Percentiles rank a stretch among this genome's conserved stretches.
Conservation (phyloP, 352 stramenopile species). For the Globisporangium lucens region DNA sequence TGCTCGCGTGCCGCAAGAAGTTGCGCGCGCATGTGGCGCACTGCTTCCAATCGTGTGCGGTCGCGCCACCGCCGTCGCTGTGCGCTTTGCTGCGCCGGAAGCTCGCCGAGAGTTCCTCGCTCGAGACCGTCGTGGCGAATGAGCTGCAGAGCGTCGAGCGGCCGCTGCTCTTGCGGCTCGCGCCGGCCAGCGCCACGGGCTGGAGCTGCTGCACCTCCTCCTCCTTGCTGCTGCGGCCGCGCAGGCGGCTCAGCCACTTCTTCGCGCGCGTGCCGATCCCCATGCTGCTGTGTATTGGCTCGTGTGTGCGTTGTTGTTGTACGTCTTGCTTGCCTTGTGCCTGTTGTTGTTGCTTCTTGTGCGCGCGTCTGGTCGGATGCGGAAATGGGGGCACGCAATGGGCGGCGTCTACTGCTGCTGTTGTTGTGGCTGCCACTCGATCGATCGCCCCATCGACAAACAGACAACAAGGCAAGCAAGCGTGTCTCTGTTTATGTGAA, state of each 20-base stretch:
- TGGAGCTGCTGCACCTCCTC: conserved; percentile 55
- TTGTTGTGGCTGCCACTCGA: neutral
- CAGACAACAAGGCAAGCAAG: neutral
- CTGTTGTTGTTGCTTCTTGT: neutral
- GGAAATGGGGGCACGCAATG: conserved; percentile 6
- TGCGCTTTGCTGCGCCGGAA: conserved; percentile 40
- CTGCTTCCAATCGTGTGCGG: conserved; percentile 30
- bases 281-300: conserved; percentile 24
- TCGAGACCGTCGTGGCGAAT: conserved; percentile 47
- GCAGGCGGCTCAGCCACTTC: conserved; percentile 47
- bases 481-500: neutral
- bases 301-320: neutral
- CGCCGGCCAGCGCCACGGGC: conserved; percentile 64
- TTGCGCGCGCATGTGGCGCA: conserved; percentile 61
- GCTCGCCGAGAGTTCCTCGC: conserved; percentile 30
- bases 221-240: conserved; percentile 44
- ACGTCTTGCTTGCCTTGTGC: neutral
- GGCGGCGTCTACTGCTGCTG: neutral
- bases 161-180: conserved; percentile 47
- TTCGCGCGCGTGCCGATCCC: conserved; percentile 41
- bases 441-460: neutral
- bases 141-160: conserved; percentile 61
- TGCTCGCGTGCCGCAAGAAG: conserved; percentile 51
- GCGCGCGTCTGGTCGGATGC: neutral
- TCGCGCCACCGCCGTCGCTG: conserved; percentile 31